Base-by-base conservation (phyloP, 768 basidiomycete genomes). In the Galerina sulciceps region DNA sequence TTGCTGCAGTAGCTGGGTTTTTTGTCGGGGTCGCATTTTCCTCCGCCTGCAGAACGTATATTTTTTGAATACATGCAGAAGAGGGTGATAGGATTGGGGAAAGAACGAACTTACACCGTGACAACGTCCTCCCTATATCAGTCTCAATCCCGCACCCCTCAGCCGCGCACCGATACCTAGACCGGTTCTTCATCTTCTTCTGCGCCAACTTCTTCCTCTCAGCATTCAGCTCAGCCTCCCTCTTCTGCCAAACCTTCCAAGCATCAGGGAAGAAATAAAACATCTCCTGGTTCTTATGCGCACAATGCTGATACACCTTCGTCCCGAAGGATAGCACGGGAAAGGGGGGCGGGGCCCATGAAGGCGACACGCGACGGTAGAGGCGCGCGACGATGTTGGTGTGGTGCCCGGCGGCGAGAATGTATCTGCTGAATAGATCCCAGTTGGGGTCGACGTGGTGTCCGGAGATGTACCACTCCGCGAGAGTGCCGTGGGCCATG, bases 1-100 rank as follows among this genome's bases (percentile, higher is more conserved):
- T 69, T 70, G 52, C 70, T 69, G 55, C 72, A 73, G 52, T 73
- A 75, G 34, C 64, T 65, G 2, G 72, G 74, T 44, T 73, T 75
- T 59, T 72, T 71, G 48, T 73, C 70, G 4, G 36, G 23, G 45
- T 75, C 72, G 49, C 73, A 73, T 47, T 61, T 61, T 47, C 71
- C 73, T 14, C 68, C 47, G 26, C 73, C 71, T 71, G 53, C 6
- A n/a, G 10, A 23, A 52, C 50, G n/a, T 42, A 15, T 18, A 44
- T 17, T 34, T 31, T 26, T 22, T 38, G 37, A 54, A n/a, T n/a
- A n/a, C n/a, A n/a, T n/a, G n/a, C n/a, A n/a, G n/a, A n/a, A n/a
- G n/a, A n/a, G n/a, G n/a, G n/a, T n/a, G n/a, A 11, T 17, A n/a
- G n/a, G n/a, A n/a, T n/a, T n/a, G n/a, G n/a, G 15, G n/a, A 20